Evolutionary conservation across 768 basidiomycete genomes (phyloP).

Genomic region (Gyrodon lividus): DNA sequence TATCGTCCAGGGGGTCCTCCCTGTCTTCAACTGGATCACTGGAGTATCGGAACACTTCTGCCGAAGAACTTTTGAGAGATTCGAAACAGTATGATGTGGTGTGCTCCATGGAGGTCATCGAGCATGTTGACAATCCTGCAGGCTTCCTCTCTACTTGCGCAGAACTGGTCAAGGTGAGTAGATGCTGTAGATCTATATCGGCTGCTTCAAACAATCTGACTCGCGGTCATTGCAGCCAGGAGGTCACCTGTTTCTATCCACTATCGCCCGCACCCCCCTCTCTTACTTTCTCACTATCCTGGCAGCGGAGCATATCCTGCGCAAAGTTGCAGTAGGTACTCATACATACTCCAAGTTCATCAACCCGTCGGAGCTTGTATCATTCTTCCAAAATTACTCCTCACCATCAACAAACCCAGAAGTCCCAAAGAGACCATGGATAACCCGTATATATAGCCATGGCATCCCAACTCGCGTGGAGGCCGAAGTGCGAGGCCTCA

Average conservation of each 20-base stretch:
- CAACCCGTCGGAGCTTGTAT: slow-evolving; percentile 79
- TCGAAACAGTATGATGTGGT: slow-evolving; percentile 82
- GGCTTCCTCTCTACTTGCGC: slow-evolving; percentile 81
- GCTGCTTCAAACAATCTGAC: slow-evolving; percentile 4
- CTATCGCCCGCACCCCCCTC: slow-evolving; percentile 83
- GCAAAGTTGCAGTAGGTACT: slow-evolving; percentile 81
- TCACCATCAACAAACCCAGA: slow-evolving; percentile 15
- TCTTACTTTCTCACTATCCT: slow-evolving; percentile 69
- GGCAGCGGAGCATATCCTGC: slow-evolving; percentile 78
- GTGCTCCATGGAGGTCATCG: slow-evolving; percentile 96
- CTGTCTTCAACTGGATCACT: slow-evolving; percentile 37
- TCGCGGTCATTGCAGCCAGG: slow-evolving; percentile 62
- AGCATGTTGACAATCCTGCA: slow-evolving; percentile 93
- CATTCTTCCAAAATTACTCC: slow-evolving; percentile 71
- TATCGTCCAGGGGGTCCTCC: slow-evolving; percentile 31
- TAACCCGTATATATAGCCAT: slow-evolving; percentile 47
- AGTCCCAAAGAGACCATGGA: slow-evolving; percentile 49
- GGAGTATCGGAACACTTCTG: slow-evolving; percentile 69
- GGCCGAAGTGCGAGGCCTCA: slow-evolving; percentile 77
- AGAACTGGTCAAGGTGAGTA: slow-evolving; percentile 78
- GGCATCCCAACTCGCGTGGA: slow-evolving; percentile 58
- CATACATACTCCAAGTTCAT: slow-evolving; percentile 92
- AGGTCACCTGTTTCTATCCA: slow-evolving; percentile 93
- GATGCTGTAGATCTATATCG: not conserved
- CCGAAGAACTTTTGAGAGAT: slow-evolving; percentile 69